Conservation (phyloP, 2,329 filamentous ascomycete genomes). For the Alternaria conjuncta region DNA sequence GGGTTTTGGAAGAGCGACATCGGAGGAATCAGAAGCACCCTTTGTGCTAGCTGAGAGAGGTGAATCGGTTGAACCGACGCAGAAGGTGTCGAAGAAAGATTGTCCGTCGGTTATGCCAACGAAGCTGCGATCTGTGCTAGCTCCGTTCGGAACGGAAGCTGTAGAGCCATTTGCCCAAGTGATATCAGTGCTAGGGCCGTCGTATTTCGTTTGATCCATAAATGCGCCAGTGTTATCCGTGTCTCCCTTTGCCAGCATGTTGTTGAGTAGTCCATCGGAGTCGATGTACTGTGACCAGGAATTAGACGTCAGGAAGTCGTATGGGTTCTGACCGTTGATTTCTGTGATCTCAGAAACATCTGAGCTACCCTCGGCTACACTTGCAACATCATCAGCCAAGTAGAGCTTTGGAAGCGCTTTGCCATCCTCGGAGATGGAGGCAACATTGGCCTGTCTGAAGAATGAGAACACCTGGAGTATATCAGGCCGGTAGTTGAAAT, state of each 20-base stretch:
- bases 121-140: slow-evolving; percentile 28
- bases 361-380: slow-evolving; percentile 13
- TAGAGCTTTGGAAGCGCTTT: slow-evolving; percentile 45
- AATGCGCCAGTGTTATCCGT: slow-evolving; percentile 26
- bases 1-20: background rate
- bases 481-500: slow-evolving; percentile 37
- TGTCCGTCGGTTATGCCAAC: slow-evolving; percentile 40
- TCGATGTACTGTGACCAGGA: slow-evolving; percentile 29
- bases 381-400: slow-evolving; percentile 24
- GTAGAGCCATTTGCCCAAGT: slow-evolving; percentile 42
- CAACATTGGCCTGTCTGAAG: slow-evolving; percentile 22
- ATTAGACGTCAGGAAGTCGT: slow-evolving; percentile 28
- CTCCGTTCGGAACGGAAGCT: slow-evolving; percentile 22
- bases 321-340: slow-evolving; percentile 36
- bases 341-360: slow-evolving; percentile 34
- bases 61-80: slow-evolving; percentile 18
- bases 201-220: slow-evolving; percentile 21
- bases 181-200: slow-evolving; percentile 31
- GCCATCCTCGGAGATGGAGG: slow-evolving; percentile 41
- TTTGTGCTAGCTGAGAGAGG: slow-evolving; percentile 9
- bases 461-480: slow-evolving; percentile 36
- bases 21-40: background rate
- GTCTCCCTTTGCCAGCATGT: slow-evolving; percentile 32
- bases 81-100: slow-evolving; percentile 48
- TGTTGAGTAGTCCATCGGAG: slow-evolving; percentile 29